These are phyloP conservation scores for Penicillium alfredii DNA, from an alignment of 495 filamentous ascomycete species.

Conservation along the genomic window DNA sequence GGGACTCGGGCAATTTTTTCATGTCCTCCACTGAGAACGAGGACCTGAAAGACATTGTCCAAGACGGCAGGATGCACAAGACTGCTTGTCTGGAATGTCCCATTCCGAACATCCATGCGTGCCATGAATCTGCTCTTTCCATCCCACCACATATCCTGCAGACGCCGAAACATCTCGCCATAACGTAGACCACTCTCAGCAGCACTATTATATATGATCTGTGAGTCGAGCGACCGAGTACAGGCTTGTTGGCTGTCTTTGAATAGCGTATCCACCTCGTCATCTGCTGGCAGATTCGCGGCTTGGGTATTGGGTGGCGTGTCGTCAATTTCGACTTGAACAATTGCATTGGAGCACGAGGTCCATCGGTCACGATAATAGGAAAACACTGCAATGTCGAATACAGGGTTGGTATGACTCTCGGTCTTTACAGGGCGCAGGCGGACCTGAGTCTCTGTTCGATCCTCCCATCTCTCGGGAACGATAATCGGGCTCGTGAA, in stretches of 20 bases:
- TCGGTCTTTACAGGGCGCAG: conserved; percentile 18
- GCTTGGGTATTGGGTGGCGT: too few relatives aligned
- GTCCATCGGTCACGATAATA: conserved; percentile 13
- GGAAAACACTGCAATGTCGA: neutral
- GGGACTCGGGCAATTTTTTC: conserved; percentile 3
- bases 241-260: conserved; percentile 4
- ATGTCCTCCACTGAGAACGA: conserved; percentile 2
- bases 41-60: conserved; percentile 11
- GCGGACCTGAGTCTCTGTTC: conserved; percentile 23
- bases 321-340: conserved; percentile 21
- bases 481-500: conserved; percentile 32
- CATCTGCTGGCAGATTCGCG: too few relatives aligned
- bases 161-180: conserved; percentile 16
- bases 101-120: conserved; percentile 4
- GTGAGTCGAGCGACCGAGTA: neutral
- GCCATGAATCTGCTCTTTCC: conserved; percentile 1
- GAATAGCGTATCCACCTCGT: neutral
- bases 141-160: conserved; percentile 13
- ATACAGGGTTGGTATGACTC: conserved; percentile 5
- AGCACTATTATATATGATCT: conserved; percentile 5
- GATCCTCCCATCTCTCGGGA: conserved; percentile 12
- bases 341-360: conserved; percentile 24
- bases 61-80: conserved; percentile 23
- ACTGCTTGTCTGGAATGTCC: conserved; percentile 11
- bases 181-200: conserved; percentile 17